Base-by-base conservation (phyloP, 148 eudicot species). In the Rhododendron simsii region DNA sequence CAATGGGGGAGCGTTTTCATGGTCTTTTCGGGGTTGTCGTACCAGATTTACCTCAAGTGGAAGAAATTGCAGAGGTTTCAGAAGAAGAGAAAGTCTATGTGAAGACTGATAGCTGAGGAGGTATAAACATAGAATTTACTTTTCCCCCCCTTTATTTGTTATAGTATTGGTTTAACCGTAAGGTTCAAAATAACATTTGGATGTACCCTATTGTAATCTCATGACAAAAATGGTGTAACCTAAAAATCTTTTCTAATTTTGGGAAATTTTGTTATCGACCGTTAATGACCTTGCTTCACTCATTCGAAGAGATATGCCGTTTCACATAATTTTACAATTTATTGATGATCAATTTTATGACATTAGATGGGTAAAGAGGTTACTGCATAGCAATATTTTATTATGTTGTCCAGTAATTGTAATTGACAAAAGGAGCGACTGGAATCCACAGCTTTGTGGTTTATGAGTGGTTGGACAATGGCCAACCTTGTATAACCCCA, bases 41-140 rank as follows among this genome's bases (percentile, higher is more conserved):
- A 97, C 90, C 99, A 97, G 89, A 97, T 97, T 81, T 95, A 97
- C 90, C 94, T 95, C 41, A 97, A 95, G 88, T 97, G 98, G 98
- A 94, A 90, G 91, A 96, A 91, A 89, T 78, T 93, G 87, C 94
- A 90, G 91, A 93, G 91, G 85, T 47, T 89, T 90, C 96, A 90
- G 80, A 97, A 93, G 94, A 94, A 95, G 92, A 90, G 92, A 75
- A 93, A 94, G 90, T 5, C 93, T 53, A 90, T 91, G 30, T 97
- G 87, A 91, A 86, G 48, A 48, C 33, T 23, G 55, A 37, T 44
- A 15, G 11, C 28, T 35, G 63, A 48, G 63, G 39, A 67, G 71
- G 71, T 83, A 39, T 78, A 55, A 28, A 30, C 45, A 5, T 67
- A 47, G 28, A 59, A 65, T 55, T 53, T 57, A 7, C 75, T 18